Conservation (phyloP, 768 basidiomycete species). For the Tylopilus felleus region DNA sequence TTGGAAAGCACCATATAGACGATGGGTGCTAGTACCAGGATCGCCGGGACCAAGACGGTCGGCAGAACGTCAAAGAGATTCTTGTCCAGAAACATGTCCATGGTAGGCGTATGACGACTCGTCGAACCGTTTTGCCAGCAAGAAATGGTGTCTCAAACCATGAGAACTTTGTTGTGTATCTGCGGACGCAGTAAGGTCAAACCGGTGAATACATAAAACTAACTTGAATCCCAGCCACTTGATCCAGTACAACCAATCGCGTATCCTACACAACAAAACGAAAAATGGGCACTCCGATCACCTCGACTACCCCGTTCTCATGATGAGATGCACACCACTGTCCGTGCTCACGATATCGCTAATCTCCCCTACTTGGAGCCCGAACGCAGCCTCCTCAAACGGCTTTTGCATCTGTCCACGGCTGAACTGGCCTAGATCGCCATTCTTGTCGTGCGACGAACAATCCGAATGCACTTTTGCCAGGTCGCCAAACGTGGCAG, state of each 20-base stretch:
- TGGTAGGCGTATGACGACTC: neutral
- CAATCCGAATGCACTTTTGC: slow-evolving; percentile 84
- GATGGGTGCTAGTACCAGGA: slow-evolving; percentile 11
- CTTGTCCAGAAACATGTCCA: slow-evolving; percentile 3
- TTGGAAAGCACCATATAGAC: slow-evolving; percentile 16
- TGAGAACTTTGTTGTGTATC: no score
- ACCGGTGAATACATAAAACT: neutral
- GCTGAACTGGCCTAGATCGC: slow-evolving; percentile 87
- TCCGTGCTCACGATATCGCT: slow-evolving; percentile 85
- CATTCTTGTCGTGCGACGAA: slow-evolving; percentile 74
- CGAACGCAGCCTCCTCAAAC: slow-evolving; percentile 87
- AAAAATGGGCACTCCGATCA: neutral
- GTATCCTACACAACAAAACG: slow-evolving; percentile 1
- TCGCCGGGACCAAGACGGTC: slow-evolving; percentile 9
- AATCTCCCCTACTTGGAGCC: slow-evolving; percentile 67
- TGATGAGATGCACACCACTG: slow-evolving; percentile 91
- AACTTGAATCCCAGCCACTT: no score
- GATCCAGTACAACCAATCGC: neutral
- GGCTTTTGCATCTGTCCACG: slow-evolving; percentile 94
- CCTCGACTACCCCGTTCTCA: slow-evolving; percentile 80
- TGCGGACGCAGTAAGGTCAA: neutral
- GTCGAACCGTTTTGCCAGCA: neutral
- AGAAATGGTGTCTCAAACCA: neutral
- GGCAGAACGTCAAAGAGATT: slow-evolving; percentile 5
- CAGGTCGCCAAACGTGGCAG: slow-evolving; percentile 68